Base-by-base conservation (phyloP, 73 alveolate genomes). In the Symbiodinium pilosum region DNA sequence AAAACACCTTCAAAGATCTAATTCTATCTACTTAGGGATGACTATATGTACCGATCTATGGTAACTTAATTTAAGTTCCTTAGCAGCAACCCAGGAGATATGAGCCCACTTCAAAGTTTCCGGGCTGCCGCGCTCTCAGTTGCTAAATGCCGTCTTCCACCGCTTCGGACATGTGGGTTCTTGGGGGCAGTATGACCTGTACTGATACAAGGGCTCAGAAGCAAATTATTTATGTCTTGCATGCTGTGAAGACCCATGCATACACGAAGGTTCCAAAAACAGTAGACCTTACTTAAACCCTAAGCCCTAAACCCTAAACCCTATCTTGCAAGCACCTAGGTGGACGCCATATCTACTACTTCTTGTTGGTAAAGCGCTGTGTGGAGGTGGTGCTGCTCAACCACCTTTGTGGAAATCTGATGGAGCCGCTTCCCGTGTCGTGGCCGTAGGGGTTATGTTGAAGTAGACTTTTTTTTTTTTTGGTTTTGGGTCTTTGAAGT, bases 321-420 rank as follows among this genome's bases (percentile, higher is more conserved):
- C 14, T 14, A 14, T 47, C 81, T 34, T 2, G 81, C n/a, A 64
- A 64, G 81, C 24, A 28, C 39, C 47, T 4, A 91, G 97, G 97
- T 71, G 97, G 97, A 26, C 28, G 84, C 16, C 97, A 91, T 88
- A 91, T 91, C 77, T 28, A 28, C 47, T 69, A 91, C 39, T 83
- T 91, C 39, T 43, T 91, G 54, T 16, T 91, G 30, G 24, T 38
- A n/a, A 91, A 91, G 88, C 84, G 97, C 41, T n/a, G 68, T 4
- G 41, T 71, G 54, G 97, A 91, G 40, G 47, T 32, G 41, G 6
- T 43, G 28, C 81, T 91, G 54, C 39, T 91, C 89, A 42, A 39
- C 52, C 97, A 71, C 51, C 26, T 91, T 85, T 91, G 97, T 39
- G 97, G 97, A 4, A 83, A 83, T 16, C 88, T 91, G 42, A 91